Evolutionary conservation across 305 asterid genomes (phyloP).

Genomic region (Salvia sclarea): DNA sequence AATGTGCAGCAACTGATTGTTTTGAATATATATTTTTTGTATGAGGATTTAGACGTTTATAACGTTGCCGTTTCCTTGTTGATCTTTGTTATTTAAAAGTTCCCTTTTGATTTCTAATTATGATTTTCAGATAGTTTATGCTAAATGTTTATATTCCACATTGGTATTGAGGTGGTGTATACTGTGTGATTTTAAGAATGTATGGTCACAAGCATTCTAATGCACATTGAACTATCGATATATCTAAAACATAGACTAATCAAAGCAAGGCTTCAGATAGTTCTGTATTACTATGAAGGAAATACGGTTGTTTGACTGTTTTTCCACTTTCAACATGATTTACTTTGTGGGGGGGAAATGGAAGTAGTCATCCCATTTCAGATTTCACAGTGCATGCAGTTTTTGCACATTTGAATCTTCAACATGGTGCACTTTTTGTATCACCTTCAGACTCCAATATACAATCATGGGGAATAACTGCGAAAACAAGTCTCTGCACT

Average conservation of each 20-base stretch:
- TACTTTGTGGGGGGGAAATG: neutral
- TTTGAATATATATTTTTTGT: conserved; percentile 3
- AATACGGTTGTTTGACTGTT: neutral
- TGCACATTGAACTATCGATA: neutral
- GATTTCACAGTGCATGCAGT: conserved; percentile 6
- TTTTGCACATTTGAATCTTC: neutral
- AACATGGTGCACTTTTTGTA: neutral
- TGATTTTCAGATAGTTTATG: neutral
- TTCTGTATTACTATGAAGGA: neutral
- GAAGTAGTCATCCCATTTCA: no score
- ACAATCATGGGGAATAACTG: conserved; percentile 9
- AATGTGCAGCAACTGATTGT: conserved; percentile 17
- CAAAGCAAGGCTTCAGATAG: neutral
- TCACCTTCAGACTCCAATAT: neutral
- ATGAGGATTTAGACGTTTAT: neutral
- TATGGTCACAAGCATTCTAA: neutral
- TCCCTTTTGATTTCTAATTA: neutral
- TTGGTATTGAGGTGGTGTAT: neutral
- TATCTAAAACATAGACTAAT: neutral
- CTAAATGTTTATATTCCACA: neutral
- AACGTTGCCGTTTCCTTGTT: neutral
- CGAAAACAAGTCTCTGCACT: neutral
- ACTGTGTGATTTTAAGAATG: neutral
- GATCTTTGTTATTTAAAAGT: neutral
- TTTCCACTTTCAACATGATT: neutral